Conservation (phyloP, 495 filamentous ascomycete species). For the Penicillium tannophilum region DNA sequence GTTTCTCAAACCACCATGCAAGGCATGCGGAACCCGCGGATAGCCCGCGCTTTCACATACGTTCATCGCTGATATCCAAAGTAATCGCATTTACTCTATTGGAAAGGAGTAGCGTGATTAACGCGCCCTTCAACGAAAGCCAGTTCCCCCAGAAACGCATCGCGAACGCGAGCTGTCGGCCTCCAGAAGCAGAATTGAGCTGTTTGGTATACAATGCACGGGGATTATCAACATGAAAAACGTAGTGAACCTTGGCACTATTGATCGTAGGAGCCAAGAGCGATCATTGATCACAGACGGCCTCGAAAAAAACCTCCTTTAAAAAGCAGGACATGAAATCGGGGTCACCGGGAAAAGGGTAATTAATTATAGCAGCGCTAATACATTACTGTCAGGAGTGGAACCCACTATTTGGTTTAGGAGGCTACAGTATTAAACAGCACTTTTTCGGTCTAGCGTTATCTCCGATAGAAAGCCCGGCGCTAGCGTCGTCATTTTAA, state of each 20-base stretch:
- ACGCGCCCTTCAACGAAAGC: conserved; percentile 2
- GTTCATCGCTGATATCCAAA: conserved; percentile 4
- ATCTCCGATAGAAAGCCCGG: not conserved
- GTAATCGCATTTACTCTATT: not conserved
- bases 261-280: not conserved
- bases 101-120: conserved; percentile 4
- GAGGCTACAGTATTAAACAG: not conserved
- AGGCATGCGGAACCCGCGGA: not conserved
- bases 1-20: not conserved
- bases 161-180: not conserved
- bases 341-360: not conserved
- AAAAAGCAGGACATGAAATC: not conserved
- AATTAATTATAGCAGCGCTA: conserved; percentile 2
- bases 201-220: not conserved
- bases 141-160: conserved; percentile 2
- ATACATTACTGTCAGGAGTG: not conserved
- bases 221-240: not conserved
- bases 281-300: not conserved
- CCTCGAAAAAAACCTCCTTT: not conserved
- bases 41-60: not conserved
- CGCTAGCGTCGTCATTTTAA: conserved; percentile 4
- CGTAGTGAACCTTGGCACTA: not conserved
- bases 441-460: not conserved
- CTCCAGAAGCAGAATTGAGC: not conserved
- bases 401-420: not conserved